Conservation (phyloP, 805 yeast genomes). For the Candida rishiriensis region DNA sequence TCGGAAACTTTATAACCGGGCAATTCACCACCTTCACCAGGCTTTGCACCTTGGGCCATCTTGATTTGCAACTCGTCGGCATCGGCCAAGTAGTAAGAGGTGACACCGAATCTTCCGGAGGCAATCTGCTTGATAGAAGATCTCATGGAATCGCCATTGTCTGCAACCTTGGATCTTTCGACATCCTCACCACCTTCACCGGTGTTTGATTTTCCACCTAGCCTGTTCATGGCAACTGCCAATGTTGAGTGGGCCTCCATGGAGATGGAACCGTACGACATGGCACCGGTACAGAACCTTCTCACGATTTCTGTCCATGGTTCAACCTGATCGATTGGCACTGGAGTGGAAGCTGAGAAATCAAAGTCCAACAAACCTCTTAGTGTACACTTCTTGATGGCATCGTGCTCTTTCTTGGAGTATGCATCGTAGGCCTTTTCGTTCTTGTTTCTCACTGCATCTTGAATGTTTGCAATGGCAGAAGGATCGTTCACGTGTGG, state of each 20-base stretch:
- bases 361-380: slow-evolving; percentile 94
- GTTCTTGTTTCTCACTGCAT: slow-evolving; percentile 96
- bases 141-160: slow-evolving; percentile 95
- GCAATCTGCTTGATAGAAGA: slow-evolving; percentile 99
- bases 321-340: slow-evolving; percentile 96
- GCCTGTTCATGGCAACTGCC: slow-evolving; percentile 97
- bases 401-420: slow-evolving; percentile 84
- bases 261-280: slow-evolving; percentile 98
- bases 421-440: slow-evolving; percentile 89
- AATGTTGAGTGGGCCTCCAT: slow-evolving; percentile 97
- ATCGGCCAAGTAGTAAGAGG: slow-evolving; percentile 89
- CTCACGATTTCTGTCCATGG: slow-evolving; percentile 99
- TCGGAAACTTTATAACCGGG: slow-evolving; percentile 91
- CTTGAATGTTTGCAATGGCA: slow-evolving; percentile 93
- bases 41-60: slow-evolving; percentile 99
- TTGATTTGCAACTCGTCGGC: slow-evolving; percentile 97
- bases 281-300: slow-evolving; percentile 98
- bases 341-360: slow-evolving; percentile 61
- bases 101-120: slow-evolving; percentile 96
- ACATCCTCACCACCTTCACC: slow-evolving; percentile 99
- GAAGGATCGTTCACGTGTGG: slow-evolving; percentile 92
- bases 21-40: slow-evolving; percentile 99
- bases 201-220: slow-evolving; percentile 96
- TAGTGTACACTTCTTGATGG: slow-evolving; percentile 86
- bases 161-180: slow-evolving; percentile 74